Base-by-base conservation (phyloP, 2,329 filamentous ascomycete genomes). In the Whalleya microplaca region DNA sequence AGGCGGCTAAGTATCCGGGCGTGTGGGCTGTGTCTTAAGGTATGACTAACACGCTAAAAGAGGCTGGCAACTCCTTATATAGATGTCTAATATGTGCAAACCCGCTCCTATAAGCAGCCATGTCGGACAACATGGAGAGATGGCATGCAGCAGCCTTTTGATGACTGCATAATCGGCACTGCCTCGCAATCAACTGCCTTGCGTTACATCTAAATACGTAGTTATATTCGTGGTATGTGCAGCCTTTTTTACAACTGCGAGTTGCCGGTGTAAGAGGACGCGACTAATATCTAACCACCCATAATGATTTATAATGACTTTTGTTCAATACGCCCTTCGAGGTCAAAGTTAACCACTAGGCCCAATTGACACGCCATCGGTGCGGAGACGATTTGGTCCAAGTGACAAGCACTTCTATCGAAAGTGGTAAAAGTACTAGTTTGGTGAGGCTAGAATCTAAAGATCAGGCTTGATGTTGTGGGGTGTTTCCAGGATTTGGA, bases 291-390 rank as follows among this genome's bases (percentile, higher is more conserved):
- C 32, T 37, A 29, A 5, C 9, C 32, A 16, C 5, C 8, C 14
- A 29, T 14, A 14, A 12, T 16, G 32, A 37, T 37, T 23, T 9
- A 48, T 21, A n/a, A 14, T 52, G 21, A 52, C 29, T 37, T 32
- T 32, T 51, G 16, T 42, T 12, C 27, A 27, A 19, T 18, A 43
- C 47, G 55, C 40, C 42, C 18, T 58, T 41, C 55, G 55, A 58
- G 37, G 41, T 53, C 52, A 52, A 55, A 56, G 48, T 51, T 14
- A 10, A 43, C 12, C 43, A 6, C 10, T 20, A 20, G 19, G 18
- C 14, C 19, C 23, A 45, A 48, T 56, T 51, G 48, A 58, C 50
- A 53, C 53, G 56, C 51, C 32, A 16, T 37, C 14, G 10, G 8
- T 6, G 27, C 27, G 12, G 27, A n/a, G n/a, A n/a, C n/a, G n/a